phyloP scores from a whole-genome alignment of 257 asterid genomes.

The Solanum bulbocastanum region DNA sequence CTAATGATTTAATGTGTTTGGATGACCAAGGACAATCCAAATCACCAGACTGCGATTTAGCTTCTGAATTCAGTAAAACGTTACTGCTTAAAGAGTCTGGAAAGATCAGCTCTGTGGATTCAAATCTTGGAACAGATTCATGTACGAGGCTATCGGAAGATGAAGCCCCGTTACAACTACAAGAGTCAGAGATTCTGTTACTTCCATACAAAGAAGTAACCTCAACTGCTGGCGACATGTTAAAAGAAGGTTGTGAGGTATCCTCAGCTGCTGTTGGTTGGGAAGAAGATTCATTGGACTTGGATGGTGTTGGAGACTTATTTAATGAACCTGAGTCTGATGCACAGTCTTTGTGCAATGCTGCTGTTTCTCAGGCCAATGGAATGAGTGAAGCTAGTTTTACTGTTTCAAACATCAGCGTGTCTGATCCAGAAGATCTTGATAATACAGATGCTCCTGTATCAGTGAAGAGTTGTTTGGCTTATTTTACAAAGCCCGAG shows the following conservation, averaged over 20 bases:
- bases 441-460: constrained; percentile 71
- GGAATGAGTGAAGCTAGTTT: not conserved
- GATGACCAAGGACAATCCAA: constrained; percentile 20
- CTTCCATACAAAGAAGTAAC: constrained; percentile 43
- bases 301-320: constrained; percentile 66
- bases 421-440: constrained; percentile 85
- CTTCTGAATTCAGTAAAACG: constrained; percentile 14
- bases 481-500: constrained; percentile 66
- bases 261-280: constrained; percentile 17
- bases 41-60: constrained; percentile 10
- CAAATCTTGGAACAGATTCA: constrained; percentile 15
- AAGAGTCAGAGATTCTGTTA: constrained; percentile 34
- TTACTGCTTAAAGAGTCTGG: constrained; percentile 7
- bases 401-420: constrained; percentile 32
- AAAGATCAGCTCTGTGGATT: constrained; percentile 12
- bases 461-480: constrained; percentile 79
- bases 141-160: constrained; percentile 20
- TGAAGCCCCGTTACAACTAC: constrained; percentile 28
- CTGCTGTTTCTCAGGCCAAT: constrained; percentile 8
- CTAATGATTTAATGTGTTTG: constrained; percentile 10
- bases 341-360: constrained; percentile 12
- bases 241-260: constrained; percentile 17
- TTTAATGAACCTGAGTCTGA: constrained; percentile 67
- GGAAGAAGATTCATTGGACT: constrained; percentile 38
- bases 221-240: constrained; percentile 15